phyloP scores from a whole-genome alignment of 352 stramenopile genomes.

The Elongisporangium anandrum region DNA sequence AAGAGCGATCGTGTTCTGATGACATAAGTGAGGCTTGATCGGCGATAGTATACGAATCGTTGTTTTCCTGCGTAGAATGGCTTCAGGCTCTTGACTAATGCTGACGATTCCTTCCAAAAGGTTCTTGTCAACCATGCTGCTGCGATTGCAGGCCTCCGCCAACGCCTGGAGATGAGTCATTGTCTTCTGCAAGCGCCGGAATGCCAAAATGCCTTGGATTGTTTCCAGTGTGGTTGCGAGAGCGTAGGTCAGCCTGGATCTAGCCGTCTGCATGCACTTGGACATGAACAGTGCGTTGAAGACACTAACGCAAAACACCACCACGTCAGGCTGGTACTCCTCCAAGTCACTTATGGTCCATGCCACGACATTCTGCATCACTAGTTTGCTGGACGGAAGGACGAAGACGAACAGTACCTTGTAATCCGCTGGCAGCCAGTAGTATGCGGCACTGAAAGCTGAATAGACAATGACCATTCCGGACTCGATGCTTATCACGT shows the following conservation, averaged over 20 bases:
- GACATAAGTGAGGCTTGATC: too few species aligned
- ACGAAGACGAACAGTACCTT: slow-evolving; percentile 15
- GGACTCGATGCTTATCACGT: background rate
- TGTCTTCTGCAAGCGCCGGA: too few species aligned
- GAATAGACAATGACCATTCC: background rate
- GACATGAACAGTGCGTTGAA: slow-evolving; percentile 26
- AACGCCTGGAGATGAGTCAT: too few species aligned
- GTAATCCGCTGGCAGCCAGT: background rate
- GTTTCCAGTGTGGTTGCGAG: too few species aligned
- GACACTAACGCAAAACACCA: slow-evolving; percentile 23
- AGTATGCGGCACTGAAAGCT: background rate
- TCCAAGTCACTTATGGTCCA: slow-evolving; percentile 7
- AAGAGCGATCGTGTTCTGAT: too few species aligned
- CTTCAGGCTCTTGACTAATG: background rate
- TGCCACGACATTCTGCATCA: slow-evolving; percentile 18
- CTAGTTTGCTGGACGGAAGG: slow-evolving; percentile 18
- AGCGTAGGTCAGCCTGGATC: slow-evolving; percentile 12
- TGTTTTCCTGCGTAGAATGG: too few species aligned
- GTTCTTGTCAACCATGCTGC: background rate
- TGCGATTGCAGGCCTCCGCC: too few species aligned
- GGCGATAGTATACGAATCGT: too few species aligned
- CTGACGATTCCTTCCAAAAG: slow-evolving; percentile 1
- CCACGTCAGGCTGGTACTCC: slow-evolving; percentile 15
- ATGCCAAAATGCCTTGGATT: slow-evolving; percentile 2
- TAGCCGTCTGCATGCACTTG: slow-evolving; percentile 15